A percentile compares a stretch with the other conserved stretches of the same genome.
phyloP scores from a whole-genome alignment of 2,329 filamentous ascomycete genomes.

The Fusarium papillatum region DNA sequence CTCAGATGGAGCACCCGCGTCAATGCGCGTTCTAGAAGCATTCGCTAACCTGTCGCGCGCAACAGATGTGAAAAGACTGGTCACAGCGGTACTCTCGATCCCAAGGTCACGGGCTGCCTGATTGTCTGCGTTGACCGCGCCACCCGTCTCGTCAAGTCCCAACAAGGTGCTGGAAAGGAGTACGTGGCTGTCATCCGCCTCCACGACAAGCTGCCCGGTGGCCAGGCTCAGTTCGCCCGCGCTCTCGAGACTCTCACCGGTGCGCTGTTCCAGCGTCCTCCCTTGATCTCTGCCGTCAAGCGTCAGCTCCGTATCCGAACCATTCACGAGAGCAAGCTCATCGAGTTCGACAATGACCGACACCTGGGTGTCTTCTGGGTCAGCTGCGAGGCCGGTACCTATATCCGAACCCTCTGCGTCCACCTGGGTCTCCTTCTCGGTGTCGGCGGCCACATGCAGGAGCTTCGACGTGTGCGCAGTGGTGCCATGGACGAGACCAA shows the following conservation, averaged over 20 bases:
- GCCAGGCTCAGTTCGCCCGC: slow-evolving; percentile 91
- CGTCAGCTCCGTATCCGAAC: slow-evolving; percentile 98
- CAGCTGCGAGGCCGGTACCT: slow-evolving; percentile 96
- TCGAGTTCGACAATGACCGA: slow-evolving; percentile 98
- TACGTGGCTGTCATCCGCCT: slow-evolving; percentile 97
- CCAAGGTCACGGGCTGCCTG: slow-evolving; percentile 96
- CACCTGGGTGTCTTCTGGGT: slow-evolving; percentile 99
- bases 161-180: slow-evolving; percentile 99
- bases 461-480: slow-evolving; percentile 92
- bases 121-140: slow-evolving; percentile 98
- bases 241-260: slow-evolving; percentile 97
- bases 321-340: slow-evolving; percentile 96
- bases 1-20: slow-evolving; percentile 8
- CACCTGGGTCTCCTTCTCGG: slow-evolving; percentile 84
- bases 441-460: slow-evolving; percentile 98
- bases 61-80: slow-evolving; percentile 85
- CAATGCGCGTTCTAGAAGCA: slow-evolving; percentile 20
- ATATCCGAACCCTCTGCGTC: slow-evolving; percentile 98
- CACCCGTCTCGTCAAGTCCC: slow-evolving; percentile 97
- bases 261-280: slow-evolving; percentile 91
- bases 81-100: slow-evolving; percentile 97
- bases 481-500: slow-evolving; percentile 96
- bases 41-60: slow-evolving; percentile 20
- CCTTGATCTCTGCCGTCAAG: slow-evolving; percentile 98
- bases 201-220: slow-evolving; percentile 95